Evolutionary conservation across 192 early-diverging fungal species (phyloP).

Genomic region (Neocallimastix lanati): DNA sequence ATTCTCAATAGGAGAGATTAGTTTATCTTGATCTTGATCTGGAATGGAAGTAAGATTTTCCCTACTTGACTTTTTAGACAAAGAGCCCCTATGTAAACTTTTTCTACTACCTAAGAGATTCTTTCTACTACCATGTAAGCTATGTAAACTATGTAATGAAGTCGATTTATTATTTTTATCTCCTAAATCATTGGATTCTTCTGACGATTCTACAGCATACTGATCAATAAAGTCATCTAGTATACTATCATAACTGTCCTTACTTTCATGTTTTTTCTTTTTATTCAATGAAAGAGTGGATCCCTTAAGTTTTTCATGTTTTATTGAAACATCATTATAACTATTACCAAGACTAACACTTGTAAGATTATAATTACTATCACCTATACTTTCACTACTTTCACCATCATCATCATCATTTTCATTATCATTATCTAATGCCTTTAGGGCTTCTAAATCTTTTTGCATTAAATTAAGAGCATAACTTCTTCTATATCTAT

Average conservation of each 20-base stretch:
- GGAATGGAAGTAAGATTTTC: slow-evolving; percentile 2
- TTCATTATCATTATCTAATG: not conserved
- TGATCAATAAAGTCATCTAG: not conserved
- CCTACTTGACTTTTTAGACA: not conserved
- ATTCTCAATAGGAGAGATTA: not conserved
- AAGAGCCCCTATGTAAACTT: no score
- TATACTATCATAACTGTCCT: not conserved
- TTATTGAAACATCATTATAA: not conserved
- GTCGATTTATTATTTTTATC: not conserved
- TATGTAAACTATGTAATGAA: not conserved
- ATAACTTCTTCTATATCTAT: not conserved
- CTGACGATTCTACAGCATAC: not conserved
- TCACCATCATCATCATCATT: not conserved
- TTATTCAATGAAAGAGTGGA: not conserved
- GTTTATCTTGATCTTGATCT: not conserved
- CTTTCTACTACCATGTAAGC: not conserved
- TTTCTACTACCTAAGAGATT: not conserved
- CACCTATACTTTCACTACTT: not conserved
- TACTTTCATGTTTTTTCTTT: not conserved
- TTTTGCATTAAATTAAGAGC: not conserved
- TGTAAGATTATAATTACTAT: not conserved
- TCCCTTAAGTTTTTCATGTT: not conserved
- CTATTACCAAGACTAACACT: not conserved
- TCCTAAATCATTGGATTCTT: no score
- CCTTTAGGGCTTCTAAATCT: not conserved